Evolutionary conservation across 257 asterid species (phyloP).

Genomic region (Jasminum sambac): DNA sequence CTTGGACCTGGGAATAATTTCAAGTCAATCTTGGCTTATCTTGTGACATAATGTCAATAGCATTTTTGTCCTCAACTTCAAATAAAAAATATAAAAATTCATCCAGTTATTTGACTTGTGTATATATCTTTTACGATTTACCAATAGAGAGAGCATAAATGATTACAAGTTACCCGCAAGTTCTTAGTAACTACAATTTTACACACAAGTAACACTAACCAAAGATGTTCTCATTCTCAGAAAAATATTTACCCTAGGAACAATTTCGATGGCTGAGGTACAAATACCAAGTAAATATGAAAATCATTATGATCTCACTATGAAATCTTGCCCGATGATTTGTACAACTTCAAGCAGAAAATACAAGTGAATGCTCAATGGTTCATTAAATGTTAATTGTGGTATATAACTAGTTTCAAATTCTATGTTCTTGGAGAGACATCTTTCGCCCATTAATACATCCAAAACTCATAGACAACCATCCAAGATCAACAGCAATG

Average conservation of each 20-base stretch:
- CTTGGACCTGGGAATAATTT: constrained; percentile 19
- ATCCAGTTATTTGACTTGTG: too few relatives aligned
- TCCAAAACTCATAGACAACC: constrained; percentile 14
- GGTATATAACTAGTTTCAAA: not conserved
- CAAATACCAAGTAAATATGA: not conserved
- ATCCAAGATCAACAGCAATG: constrained; percentile 13
- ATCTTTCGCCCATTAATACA: constrained; percentile 12
- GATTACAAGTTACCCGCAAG: too few relatives aligned
- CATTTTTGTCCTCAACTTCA: not conserved
- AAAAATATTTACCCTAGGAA: not conserved
- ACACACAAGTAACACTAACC: too few relatives aligned
- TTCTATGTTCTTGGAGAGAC: constrained; percentile 4
- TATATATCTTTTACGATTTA: too few relatives aligned
- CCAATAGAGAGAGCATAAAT: too few relatives aligned
- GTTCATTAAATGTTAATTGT: not conserved
- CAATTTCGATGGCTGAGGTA: too few relatives aligned
- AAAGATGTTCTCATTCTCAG: not conserved
- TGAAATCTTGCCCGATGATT: not conserved
- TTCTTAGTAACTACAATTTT: too few relatives aligned
- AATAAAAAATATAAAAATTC: too few relatives aligned
- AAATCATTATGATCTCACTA: not conserved
- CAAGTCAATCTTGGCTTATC: constrained; percentile 16
- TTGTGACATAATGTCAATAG: not conserved
- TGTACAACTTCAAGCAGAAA: not conserved
- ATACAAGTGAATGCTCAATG: not conserved